Conservation (phyloP, 2,329 filamentous ascomycete genomes). For the Proliferodiscus dingleyae region DNA sequence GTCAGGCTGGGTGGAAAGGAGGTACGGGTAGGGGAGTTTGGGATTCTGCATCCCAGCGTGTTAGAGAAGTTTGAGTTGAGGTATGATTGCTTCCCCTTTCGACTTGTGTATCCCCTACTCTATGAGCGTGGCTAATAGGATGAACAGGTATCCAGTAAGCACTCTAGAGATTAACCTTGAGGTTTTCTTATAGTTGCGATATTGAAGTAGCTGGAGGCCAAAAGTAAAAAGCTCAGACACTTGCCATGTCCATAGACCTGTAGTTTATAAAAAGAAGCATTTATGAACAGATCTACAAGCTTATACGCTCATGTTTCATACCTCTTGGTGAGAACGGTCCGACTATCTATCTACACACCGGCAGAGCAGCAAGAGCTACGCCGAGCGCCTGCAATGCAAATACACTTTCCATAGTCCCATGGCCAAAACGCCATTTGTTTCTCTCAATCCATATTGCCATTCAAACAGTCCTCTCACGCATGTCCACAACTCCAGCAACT, state of each 20-base stretch:
- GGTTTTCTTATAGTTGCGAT: slow-evolving; percentile 70
- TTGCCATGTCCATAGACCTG: slow-evolving; percentile 13
- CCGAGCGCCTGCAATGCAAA: no score
- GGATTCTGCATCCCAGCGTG: slow-evolving; percentile 88
- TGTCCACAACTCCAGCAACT: no score
- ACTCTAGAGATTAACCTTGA: slow-evolving; percentile 93
- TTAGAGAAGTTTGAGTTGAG: slow-evolving; percentile 89
- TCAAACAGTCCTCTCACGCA: no score
- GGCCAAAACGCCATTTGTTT: no score
- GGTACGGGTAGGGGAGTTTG: slow-evolving; percentile 79
- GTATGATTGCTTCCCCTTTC: slow-evolving; percentile 38
- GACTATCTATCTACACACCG: no score
- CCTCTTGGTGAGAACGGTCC: no score
- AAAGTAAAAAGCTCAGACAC: slow-evolving; percentile 1
- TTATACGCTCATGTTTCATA: no score
- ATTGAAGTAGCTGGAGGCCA: no score
- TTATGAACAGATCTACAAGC: no score
- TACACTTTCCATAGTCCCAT: no score
- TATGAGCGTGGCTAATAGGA: slow-evolving; percentile 14
- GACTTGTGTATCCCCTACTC: neutral
- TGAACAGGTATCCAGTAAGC: slow-evolving; percentile 78
- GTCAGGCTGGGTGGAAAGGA: slow-evolving; percentile 70
- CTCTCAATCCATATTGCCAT: no score
- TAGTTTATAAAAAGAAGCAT: slow-evolving; percentile 10
- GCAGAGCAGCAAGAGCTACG: no score